Base-by-base conservation (phyloP, 768 basidiomycete species). In the Lactifluus rugatus region DNA sequence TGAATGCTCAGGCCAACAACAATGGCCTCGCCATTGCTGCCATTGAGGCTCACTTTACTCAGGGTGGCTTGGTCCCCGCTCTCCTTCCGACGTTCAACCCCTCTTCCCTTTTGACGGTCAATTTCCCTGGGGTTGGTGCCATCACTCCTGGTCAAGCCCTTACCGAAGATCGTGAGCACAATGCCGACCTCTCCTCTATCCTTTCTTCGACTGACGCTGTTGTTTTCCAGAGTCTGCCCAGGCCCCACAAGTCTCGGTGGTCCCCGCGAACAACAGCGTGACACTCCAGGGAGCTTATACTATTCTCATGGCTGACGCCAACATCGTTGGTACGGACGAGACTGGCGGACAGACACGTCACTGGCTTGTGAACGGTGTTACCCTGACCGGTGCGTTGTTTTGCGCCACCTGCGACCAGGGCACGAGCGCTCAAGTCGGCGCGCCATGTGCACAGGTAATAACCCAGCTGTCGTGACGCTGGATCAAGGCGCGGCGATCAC, bases 351-450 rank as follows among this genome's bases (percentile, higher is more conserved):
- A 83, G 62, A 89, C 82, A 50, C 79, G 87, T 54, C 90, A 91
- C 73, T 92, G 89, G 89, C 80, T 92, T 47, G 80, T 83, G 59
- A 89, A 90, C 68, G 75, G 78, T 23, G 87, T 80, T 13, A 75
- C 74, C 3, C 58, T 85, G 42, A 64, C 68, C 19, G 72, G 82
- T 81, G 34, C 14, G 72, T 66, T 28, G 62, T 16, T n/a, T 7
- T 48, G 7, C 1, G 23, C 25, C 26, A 48, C 8, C 11, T 36
- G 17, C 3, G 3, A 23, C 42, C 21, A 44, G 42, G n/a, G 42
- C 42, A 44, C 42, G 42, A 8, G 42, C 42, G 21, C 42, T 44
- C 7, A 5, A 41, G 19, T 3, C n/a, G 19, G 41, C 37, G 41
- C 37, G n/a, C 21, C 42, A 5, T 34, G 7, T 32, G 23, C n/a